Base-by-base conservation (phyloP, 257 asterid species). In the Nicotiana tabacum region DNA sequence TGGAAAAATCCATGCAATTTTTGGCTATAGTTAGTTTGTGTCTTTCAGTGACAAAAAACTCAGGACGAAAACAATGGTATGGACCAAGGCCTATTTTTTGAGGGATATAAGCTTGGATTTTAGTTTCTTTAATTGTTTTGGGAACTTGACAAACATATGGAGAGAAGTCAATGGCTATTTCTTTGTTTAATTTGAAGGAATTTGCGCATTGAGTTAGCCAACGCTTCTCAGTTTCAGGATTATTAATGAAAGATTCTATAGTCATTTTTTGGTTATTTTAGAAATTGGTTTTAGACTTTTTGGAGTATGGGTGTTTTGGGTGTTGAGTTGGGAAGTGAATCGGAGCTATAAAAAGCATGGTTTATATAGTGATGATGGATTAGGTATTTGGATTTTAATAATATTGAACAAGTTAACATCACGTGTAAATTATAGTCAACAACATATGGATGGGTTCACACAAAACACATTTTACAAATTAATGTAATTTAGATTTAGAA, bases 31-130 rank as follows among this genome's bases (percentile, higher is more conserved):
- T 88, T 6, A 89, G 74, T 72, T 90, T 90, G 0, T 66, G 79
- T 30, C 24, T 37, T 82, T 87, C 85, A 81, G 76, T 66, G 17
- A 4, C 32, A 81, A 78, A 64, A 81, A 90, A 83, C 2, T 88
- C 81, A 8, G 90, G 85, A 16, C 87, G 85, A 35, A 88, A 85
- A 85, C 86, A 87, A 85, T 90, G 91, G 82, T 86, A 88, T 2
- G 91, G 87, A 15, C 91, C 92, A 24, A 90, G 62, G 29, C 90
- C 90, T 0, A 87, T 43, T 5, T n/a, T 37, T 48, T 64, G 89
- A 55, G 92, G 92, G 32, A 83, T 66, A 60, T 89, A 90, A 32
- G 88, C 89, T 78, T 85, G 88, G 13, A 88, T 84, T 11, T 86
- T 87, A 7, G 83, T 66, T 66, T 88, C 84, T 0, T 21, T 13